Conservation (phyloP, 495 filamentous ascomycete species). For the Neurospora sp. region DNA sequence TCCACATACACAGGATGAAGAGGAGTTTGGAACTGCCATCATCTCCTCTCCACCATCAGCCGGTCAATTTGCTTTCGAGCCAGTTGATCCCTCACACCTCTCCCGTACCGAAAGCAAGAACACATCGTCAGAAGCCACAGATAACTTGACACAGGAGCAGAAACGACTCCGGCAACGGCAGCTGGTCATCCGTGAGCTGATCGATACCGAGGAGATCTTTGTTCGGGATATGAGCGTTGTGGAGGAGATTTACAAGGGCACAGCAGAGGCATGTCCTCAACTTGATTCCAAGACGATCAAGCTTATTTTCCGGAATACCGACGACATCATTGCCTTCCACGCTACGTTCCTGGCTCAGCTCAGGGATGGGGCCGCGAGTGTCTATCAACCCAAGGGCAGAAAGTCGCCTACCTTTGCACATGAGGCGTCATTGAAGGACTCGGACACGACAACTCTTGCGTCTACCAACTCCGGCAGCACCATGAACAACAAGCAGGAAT, state of each 20-base stretch:
- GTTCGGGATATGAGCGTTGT: constrained; percentile 90
- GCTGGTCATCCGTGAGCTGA: constrained; percentile 76
- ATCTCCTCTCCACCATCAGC: constrained; percentile 24
- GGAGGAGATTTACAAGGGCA: constrained; percentile 95
- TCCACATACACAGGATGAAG: constrained; percentile 23
- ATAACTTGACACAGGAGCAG: constrained; percentile 26
- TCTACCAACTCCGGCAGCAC: constrained; percentile 16
- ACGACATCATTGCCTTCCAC: constrained; percentile 77
- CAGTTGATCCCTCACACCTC: constrained; percentile 12
- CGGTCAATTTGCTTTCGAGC: constrained; percentile 26
- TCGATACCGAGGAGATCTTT: constrained; percentile 84
- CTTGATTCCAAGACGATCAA: constrained; percentile 78
- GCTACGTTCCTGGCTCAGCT: constrained; percentile 65
- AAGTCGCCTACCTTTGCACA: constrained; percentile 26
- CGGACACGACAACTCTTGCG: constrained; percentile 23
- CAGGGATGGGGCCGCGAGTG: constrained; percentile 60
- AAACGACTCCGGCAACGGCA: constrained; percentile 52
- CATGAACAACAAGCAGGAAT: constrained; percentile 19
- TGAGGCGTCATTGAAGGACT: constrained; percentile 14
- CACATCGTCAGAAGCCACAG: constrained; percentile 16
- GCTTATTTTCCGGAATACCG: constrained; percentile 80
- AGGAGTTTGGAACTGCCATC: constrained; percentile 21
- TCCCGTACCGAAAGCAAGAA: constrained; percentile 11
- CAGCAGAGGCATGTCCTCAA: constrained; percentile 68
- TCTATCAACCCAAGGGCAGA: constrained; percentile 53